Evolutionary conservation across 31 red algal genomes (phyloP).

Genomic region (Asparagopsis taxiformis): DNA sequence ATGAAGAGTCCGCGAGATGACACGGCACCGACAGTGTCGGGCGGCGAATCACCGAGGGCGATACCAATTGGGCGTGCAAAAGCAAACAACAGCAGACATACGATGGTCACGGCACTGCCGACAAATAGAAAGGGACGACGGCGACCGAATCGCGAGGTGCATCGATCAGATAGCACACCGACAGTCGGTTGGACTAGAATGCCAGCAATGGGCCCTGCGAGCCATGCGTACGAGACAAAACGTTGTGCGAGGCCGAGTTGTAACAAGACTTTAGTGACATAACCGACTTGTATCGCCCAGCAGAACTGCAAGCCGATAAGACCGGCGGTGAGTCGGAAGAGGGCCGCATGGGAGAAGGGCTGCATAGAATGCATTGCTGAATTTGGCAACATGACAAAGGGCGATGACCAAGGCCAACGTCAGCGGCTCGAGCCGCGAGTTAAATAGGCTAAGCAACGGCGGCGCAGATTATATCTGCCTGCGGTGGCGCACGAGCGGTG

Average conservation of each 20-base stretch:
- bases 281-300: slow-evolving; percentile 90
- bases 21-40: slow-evolving; percentile 1
- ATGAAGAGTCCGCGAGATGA: slow-evolving; percentile 25
- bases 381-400: too few relatives aligned
- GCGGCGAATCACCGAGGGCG: slow-evolving; percentile 19
- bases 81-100: slow-evolving; percentile 48
- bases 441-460: too few relatives aligned
- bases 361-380: too few relatives aligned
- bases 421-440: too few relatives aligned
- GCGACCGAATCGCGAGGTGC: slow-evolving; percentile 56
- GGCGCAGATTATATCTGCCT: too few relatives aligned
- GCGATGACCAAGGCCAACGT: too few relatives aligned
- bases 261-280: slow-evolving; percentile 72
- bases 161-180: too few relatives aligned
- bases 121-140: slow-evolving; percentile 79
- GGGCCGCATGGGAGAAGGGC: slow-evolving; percentile 14
- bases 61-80: slow-evolving; percentile 49
- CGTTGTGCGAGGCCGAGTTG: slow-evolving; percentile 54
- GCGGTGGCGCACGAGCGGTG: too few relatives aligned
- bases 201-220: slow-evolving; percentile 87
- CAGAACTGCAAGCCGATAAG: slow-evolving; percentile 77
- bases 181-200: slow-evolving; percentile 82
- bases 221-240: slow-evolving; percentile 83
- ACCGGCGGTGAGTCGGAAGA: slow-evolving; percentile 48
- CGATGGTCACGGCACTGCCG: slow-evolving; percentile 26